Base-by-base conservation (phyloP, 306 rosid species). In the Quercus berberidifolia region DNA sequence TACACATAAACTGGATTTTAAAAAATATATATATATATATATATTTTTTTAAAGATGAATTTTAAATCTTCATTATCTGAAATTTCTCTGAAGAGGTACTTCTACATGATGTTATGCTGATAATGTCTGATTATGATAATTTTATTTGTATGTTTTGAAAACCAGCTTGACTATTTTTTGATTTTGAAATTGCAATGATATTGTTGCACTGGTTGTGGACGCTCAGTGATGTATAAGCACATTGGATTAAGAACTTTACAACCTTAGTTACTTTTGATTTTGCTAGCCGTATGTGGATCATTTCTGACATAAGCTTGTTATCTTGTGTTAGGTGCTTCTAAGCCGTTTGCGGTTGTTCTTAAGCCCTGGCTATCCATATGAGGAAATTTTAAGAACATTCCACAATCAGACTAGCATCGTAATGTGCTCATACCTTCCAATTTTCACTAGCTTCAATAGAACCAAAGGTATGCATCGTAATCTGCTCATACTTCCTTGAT, bases 281-380 rank as follows among this genome's bases (percentile, higher is more conserved):
- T 33, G 26, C 7, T 46, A 49, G 63, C 59, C 18, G 1, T 10
- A n/a, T 43, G 21, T 46, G 15, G 21, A 23, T 78, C 72, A 28
- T 57, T 26, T 51, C 23, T 78, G 20, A 55, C 73, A 71, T 81
- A 62, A 58, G 76, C 52, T 75, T 80, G 19, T 70, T 13, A 55
- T 78, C 68, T 86, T 75, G 60, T 81, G 21, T 69, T 78, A 96
- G 99, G 96, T 96, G 74, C 99, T 96, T 88, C 86, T 96, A 81
- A 96, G 94, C 80, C 98, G 99, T 52, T 63, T 96, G 93, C 90
- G 99, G 81, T 84, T 96, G 86, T 96, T 96, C 92, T 90, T 96
- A 89, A 93, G 99, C 88, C 99, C 99, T 43, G 99, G 99, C 7
- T 96, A 96, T 89, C 99, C 99, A 5, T 96, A 96, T 72, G 99